Evolutionary conservation across 2,329 filamentous ascomycete genomes (phyloP).

Genomic region (Pseudogymnoascus sp.): DNA sequence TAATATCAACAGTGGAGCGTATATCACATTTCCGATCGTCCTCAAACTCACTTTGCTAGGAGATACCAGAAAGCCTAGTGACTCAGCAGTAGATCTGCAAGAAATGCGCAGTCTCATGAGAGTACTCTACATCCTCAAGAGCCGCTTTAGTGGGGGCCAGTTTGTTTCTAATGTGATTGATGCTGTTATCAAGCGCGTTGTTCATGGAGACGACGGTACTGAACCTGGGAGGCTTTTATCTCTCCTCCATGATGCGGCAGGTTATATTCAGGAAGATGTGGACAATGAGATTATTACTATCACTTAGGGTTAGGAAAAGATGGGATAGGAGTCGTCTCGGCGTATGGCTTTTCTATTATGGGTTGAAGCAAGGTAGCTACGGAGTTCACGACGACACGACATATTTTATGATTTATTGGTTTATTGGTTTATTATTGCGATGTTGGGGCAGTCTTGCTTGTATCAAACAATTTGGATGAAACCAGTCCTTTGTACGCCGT

Average conservation of each 20-base stretch:
- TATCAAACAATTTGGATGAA: not conserved
- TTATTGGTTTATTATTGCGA: too few species aligned
- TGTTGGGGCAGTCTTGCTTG: not conserved
- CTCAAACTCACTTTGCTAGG: not conserved
- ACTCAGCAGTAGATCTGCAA: conserved; percentile 2
- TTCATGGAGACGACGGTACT: not conserved
- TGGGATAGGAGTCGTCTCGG: not conserved
- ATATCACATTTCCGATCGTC: conserved; percentile 5
- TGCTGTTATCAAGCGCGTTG: conserved; percentile 2
- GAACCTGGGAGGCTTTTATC: not conserved
- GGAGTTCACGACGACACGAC: not conserved
- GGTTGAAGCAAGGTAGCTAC: not conserved
- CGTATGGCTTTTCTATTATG: not conserved
- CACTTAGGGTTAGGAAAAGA: not conserved
- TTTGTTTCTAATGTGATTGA: conserved; percentile 9
- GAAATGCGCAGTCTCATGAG: conserved; percentile 9
- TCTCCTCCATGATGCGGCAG: not conserved
- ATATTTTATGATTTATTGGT: not conserved
- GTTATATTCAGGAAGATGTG: conserved; percentile 1
- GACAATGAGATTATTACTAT: not conserved
- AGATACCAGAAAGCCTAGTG: not conserved
- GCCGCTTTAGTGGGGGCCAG: conserved; percentile 2
- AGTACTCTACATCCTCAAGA: not conserved
- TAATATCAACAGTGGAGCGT: conserved; percentile 5
- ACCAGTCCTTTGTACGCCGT: not conserved